Conservation (phyloP, 78 protist genomes). For the slime mould (Dictyostelium discoideum) region dicty_2.7 NC_007090.3:162501-163000, state of each 20-base stretch:
- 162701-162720: background rate
- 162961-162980: slow-evolving; percentile 7
- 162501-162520: slow-evolving; percentile 16
- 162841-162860: background rate
- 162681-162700: too few species aligned
- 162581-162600: background rate
- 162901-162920: background rate
- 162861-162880: too few species aligned
- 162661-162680: too few species aligned
- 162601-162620: background rate
- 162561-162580: background rate
- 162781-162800: background rate
- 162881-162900: too few species aligned
- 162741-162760: background rate
- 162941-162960: slow-evolving; percentile 18
- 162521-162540: slow-evolving; percentile 21
- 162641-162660: background rate
- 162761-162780: background rate
- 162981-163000: background rate
- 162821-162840: slow-evolving; percentile 1
- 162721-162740: background rate
- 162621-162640: background rate
- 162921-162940: background rate
- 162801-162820: background rate
- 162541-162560: slow-evolving; percentile 22